phyloP scores from a whole-genome alignment of 257 asterid genomes.

The Ocimum tenuiflorum region DNA sequence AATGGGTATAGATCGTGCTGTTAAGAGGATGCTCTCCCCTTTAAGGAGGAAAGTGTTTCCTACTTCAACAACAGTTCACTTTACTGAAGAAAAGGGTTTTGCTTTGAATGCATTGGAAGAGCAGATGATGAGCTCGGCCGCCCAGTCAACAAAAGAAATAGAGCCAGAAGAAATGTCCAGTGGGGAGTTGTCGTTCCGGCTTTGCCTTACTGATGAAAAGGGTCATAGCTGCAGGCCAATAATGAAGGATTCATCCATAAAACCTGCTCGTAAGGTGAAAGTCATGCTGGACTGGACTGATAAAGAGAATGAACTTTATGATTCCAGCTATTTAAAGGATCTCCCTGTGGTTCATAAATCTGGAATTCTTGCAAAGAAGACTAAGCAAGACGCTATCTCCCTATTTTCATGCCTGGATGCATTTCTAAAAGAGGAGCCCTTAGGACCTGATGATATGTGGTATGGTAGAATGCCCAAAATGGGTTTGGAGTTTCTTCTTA shows the following conservation, averaged over 20 bases:
- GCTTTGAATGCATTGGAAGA: constrained; percentile 27
- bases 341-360: constrained; percentile 79
- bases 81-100: constrained; percentile 34
- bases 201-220: constrained; percentile 58
- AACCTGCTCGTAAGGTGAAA: constrained; percentile 40
- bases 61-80: constrained; percentile 24
- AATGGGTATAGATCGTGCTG: constrained; percentile 60
- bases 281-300: constrained; percentile 77
- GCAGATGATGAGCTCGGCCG: constrained; percentile 22
- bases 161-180: constrained; percentile 47
- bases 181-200: constrained; percentile 50
- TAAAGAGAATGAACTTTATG: constrained; percentile 54
- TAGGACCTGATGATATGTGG: constrained; percentile 99
- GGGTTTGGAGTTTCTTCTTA: not conserved
- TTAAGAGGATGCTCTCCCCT: constrained; percentile 54
- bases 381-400: constrained; percentile 82
- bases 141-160: constrained; percentile 30
- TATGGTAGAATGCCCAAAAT: constrained; percentile 16
- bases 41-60: constrained; percentile 40
- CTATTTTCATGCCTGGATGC: constrained; percentile 89
- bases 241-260: constrained; percentile 50
- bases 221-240: constrained; percentile 58
- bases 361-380: constrained; percentile 65
- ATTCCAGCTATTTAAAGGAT: constrained; percentile 64
- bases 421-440: constrained; percentile 85